phyloP scores from a whole-genome alignment of 805 yeast species.

The Candida maesae region DNA sequence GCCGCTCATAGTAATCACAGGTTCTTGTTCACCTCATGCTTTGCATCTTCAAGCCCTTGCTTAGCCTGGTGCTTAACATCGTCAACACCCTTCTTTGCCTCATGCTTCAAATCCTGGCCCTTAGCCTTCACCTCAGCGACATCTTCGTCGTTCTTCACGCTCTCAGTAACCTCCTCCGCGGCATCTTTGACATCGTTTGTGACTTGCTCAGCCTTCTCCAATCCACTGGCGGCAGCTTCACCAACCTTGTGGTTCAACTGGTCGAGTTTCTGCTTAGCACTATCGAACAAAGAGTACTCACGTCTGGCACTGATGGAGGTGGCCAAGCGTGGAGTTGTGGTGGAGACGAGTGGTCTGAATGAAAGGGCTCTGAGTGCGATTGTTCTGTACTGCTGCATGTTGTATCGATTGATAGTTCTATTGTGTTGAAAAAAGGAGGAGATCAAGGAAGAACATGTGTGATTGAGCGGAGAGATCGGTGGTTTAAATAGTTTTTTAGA shows the following conservation, averaged over 20 bases:
- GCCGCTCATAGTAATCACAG: background rate
- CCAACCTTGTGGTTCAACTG: conserved; percentile 26
- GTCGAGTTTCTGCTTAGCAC: conserved; percentile 21
- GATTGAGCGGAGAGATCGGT: too few species aligned
- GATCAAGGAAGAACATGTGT: too few species aligned
- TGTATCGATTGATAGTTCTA: background rate
- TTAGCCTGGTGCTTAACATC: conserved; percentile 3
- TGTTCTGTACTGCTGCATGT: too few species aligned
- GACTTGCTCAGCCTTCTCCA: conserved; percentile 19
- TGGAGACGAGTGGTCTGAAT: background rate
- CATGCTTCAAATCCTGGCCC: conserved; percentile 2
- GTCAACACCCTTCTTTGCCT: background rate
- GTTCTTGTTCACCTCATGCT: conserved; percentile 6
- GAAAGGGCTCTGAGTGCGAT: background rate
- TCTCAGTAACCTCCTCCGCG: conserved; percentile 9
- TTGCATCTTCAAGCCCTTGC: conserved; percentile 2
- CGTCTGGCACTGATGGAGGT: conserved; percentile 2
- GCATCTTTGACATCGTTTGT: conserved; percentile 14
- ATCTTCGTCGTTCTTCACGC: conserved; percentile 4
- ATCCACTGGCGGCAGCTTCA: conserved; percentile 21
- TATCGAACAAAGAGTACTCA: conserved; percentile 20
- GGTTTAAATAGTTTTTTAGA: too few species aligned
- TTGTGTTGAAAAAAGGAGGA: background rate
- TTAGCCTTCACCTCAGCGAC: conserved; percentile 6
- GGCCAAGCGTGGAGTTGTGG: background rate